A percentile compares a stretch with the other conserved stretches of the same genome.
These are phyloP conservation scores for Hyphopichia buzzinii DNA, from an alignment of 1,139 yeast genomes.

Conservation along the genomic window DNA sequence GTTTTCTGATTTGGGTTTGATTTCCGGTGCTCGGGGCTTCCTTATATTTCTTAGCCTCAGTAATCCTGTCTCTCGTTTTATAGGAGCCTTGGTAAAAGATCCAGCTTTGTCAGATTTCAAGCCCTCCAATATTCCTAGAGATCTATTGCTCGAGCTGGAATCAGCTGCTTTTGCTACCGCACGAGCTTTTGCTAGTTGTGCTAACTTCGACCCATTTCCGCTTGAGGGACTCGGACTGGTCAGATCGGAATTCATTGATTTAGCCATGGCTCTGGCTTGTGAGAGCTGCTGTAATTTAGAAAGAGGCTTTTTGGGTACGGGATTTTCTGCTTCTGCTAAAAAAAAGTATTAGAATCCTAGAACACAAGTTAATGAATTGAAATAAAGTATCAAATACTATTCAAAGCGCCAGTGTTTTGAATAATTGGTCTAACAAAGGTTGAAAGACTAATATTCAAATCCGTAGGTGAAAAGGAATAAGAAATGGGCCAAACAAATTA, in stretches of 20 bases:
- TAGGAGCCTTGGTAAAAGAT: background rate
- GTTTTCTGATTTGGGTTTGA: too few species aligned
- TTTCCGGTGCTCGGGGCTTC: too few species aligned
- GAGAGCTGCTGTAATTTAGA: constrained; percentile 22
- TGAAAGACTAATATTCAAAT: too few species aligned
- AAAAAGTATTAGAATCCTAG: constrained; percentile 19
- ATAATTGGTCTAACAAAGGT: too few species aligned
- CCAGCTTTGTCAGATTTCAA: constrained; percentile 5
- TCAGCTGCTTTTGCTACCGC: constrained; percentile 14
- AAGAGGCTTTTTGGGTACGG: constrained; percentile 5
- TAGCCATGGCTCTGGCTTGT: constrained; percentile 11
- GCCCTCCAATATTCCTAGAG: constrained; percentile 21
- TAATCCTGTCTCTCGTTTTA: background rate
- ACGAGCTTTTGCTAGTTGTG: constrained; percentile 48
- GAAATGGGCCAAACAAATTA: constrained; percentile 8
- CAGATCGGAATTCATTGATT: background rate
- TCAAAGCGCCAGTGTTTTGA: constrained; percentile 1
- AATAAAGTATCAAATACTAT: constrained; percentile 1
- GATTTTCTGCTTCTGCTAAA: constrained; percentile 4
- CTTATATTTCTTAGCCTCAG: background rate
- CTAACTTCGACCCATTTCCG: constrained; percentile 34
- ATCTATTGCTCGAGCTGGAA: constrained; percentile 10
- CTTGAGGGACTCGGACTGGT: constrained; percentile 2
- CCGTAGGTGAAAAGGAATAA: constrained; percentile 3
- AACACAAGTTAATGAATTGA: constrained; percentile 10